Conservation (phyloP, 352 stramenopile species). For the Elongisporangium anandrum region DNA sequence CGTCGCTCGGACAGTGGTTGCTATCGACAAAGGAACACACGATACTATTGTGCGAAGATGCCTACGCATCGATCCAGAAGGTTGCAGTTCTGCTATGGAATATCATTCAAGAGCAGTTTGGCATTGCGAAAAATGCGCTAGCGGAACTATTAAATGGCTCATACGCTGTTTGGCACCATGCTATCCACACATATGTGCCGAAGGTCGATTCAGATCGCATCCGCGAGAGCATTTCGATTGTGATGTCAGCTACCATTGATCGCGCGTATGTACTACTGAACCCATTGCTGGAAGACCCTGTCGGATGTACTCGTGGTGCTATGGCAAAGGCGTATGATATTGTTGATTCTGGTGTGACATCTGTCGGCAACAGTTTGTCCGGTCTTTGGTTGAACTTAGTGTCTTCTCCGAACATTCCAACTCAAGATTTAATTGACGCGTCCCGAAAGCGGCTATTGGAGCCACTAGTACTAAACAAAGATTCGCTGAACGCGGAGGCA, state of each 20-base stretch:
- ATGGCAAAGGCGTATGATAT: background rate
- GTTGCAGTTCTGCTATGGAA: background rate
- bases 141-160: background rate
- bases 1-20: background rate
- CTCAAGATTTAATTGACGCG: background rate
- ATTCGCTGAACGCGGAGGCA: background rate
- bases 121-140: background rate
- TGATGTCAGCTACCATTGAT: background rate
- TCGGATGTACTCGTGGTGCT: background rate
- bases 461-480: conserved; percentile 12
- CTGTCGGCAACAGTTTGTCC: background rate
- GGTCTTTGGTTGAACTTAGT: background rate
- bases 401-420: background rate
- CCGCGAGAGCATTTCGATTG: background rate
- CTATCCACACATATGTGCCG: background rate
- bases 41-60: background rate
- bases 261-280: too few relatives aligned
- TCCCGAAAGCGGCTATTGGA: conserved; percentile 7
- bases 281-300: background rate
- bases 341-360: background rate
- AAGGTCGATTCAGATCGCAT: background rate
- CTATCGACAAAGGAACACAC: background rate
- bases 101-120: background rate
- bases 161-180: background rate
- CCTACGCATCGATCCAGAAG: background rate